A percentile compares a stretch with the other conserved stretches of the same genome.
phyloP scores from a whole-genome alignment of 2,329 filamentous ascomycete genomes.

The Madurella mycetomatis region DNA sequence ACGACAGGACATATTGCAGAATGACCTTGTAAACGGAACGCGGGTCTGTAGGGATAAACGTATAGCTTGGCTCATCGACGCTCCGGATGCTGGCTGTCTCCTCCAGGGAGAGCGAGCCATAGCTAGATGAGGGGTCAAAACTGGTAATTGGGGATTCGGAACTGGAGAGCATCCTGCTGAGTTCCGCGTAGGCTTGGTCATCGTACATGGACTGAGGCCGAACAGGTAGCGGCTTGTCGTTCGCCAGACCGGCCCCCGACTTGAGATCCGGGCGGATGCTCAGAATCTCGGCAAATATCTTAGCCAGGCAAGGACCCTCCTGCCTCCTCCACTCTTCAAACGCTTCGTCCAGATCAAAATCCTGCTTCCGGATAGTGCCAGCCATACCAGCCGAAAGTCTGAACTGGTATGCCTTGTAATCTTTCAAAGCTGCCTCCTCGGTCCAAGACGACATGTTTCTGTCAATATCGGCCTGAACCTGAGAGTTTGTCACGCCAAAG shows the following conservation, averaged over 20 bases:
- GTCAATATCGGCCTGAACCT: constrained; percentile 85
- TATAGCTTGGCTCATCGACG: constrained; percentile 67
- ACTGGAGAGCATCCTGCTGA: constrained; percentile 48
- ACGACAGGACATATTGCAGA: constrained; percentile 68
- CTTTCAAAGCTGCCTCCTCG: constrained; percentile 81
- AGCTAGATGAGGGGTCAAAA: constrained; percentile 64
- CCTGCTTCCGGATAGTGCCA: constrained; percentile 72
- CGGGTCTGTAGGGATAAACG: constrained; percentile 83
- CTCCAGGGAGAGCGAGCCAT: constrained; percentile 61
- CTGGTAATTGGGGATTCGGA: constrained; percentile 39
- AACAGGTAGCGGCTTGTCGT: constrained; percentile 56
- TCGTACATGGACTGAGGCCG: constrained; percentile 45
- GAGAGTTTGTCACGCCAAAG: constrained; percentile 73
- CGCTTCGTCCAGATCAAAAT: constrained; percentile 86
- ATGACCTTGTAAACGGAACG: constrained; percentile 80
- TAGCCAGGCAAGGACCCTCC: constrained; percentile 81
- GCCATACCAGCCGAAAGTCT: constrained; percentile 76
- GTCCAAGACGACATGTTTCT: constrained; percentile 79
- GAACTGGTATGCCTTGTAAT: constrained; percentile 90
- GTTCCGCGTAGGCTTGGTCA: constrained; percentile 50
- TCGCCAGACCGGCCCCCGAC: constrained; percentile 62
- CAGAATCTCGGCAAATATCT: constrained; percentile 89
- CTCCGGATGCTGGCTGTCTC: constrained; percentile 48
- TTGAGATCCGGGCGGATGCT: constrained; percentile 81
- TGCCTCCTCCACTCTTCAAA: constrained; percentile 88